Evolutionary conservation across 371 early-diverging fungal genomes (phyloP), one percentile per base, ranked within the genome.

Genomic region (Umbelopsis sp.): DNA sequence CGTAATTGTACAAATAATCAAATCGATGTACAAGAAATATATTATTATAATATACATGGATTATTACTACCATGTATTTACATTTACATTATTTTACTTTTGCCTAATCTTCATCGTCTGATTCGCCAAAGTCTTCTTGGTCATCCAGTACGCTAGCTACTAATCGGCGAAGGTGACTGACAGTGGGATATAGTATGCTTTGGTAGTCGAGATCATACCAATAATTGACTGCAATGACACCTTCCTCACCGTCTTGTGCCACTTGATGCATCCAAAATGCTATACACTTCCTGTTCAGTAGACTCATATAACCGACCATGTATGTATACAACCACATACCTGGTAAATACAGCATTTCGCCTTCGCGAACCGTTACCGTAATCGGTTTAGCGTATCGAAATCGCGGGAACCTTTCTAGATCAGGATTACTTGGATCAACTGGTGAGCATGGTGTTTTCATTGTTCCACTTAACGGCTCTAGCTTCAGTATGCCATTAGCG

Each of bases 211-310:
- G 89, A 72, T 91, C 90, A 70, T 91, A 93, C 93, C 93, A 93
- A 70, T 86, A 91, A 71, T 93, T 93, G 22, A 93, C 88, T 0
- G 93, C 93, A 70, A 93, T 87, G n/a, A 88, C 87, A n/a, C 86
- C 86, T 51, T 86, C 82, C 4, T 80, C 78, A 11, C 80, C 82
- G 6, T 81, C 70, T 72, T 93, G 94, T 63, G 84, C 71, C 0
- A 94, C 94, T 50, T 91, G 88, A 72, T 94, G 94, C 67, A 86
- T 89, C 94, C 93, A 92, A 72, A 91, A 75, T 0, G 92, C 87
- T 82, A 63, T 14, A 18, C 0, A 25, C n/a, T 24, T n/a, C 20
- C 1, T n/a, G 16, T 48, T 32, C 44, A 29, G n/a, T 18, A 20
- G 3, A 3, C 12, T 35, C 9, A 29, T 35, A 6, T 35, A 4